Evolutionary conservation across 2,329 filamentous ascomycete genomes (phyloP), one percentile per base, ranked within the genome.

Genomic region (Aspergillus sp.): DNA sequence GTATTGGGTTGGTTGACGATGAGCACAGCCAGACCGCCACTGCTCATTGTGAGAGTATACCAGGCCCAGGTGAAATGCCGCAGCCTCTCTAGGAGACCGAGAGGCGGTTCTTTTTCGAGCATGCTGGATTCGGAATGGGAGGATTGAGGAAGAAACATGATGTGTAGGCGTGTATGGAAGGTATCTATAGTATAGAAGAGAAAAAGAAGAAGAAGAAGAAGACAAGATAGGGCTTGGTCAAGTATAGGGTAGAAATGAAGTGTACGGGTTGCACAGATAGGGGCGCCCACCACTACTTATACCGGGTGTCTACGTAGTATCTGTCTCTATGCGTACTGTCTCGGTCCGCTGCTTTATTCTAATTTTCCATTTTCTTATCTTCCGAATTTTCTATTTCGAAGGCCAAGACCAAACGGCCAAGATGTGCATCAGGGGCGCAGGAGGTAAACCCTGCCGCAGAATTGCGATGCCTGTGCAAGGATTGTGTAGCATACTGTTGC

Each of bases 41-140:
- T 86, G 42, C 81, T 85, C 85, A 88, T 88, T 2, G 83, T 82
- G 30, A 81, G 71, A 1, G 83, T 85, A 65, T 83, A 90, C 83
- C 84, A 88, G 12, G 80, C 81, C 82, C 81, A 83, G 1, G 80
- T 83, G 59, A 83, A 82, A 65, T 83, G 79, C 41, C 55, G 57
- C 7, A 66, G 47, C 1, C 63, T 54, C 33, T 63, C 53, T 3
- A 52, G 50, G 36, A 63, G 48, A 44, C 41, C 29, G 27, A 63
- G 38, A 4, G 29, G 45, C 34, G 51, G 29, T 30, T 61, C 51
- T 4, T 56, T 26, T 35, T 63, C 56, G 1, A 61, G 52, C 2
- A 47, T 51, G 29, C 53, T 29, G 27, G 52, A 54, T 26, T 51
- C 51, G n/a, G 54, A 62, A 5, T 52, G 52, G 6, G 59, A 56